Conservation (phyloP, 257 asterid species). For the Buddleja alternifolia region DNA sequence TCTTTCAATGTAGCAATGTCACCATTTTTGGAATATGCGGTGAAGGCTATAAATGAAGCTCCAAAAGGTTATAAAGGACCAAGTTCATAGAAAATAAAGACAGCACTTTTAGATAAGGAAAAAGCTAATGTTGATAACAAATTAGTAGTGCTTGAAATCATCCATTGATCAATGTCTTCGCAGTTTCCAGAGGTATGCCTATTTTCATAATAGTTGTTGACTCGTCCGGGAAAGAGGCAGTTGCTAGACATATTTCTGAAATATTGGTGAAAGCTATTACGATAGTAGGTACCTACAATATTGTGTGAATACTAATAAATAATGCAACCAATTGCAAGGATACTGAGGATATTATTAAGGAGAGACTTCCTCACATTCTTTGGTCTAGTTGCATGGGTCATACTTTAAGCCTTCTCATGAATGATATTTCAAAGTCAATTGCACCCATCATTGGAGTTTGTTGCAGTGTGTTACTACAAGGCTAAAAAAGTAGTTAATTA, state of each 20-base stretch:
- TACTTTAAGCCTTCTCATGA: constrained; percentile 3
- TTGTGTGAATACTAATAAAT: neutral
- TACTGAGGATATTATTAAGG: neutral
- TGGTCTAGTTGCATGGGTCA: constrained; percentile 16
- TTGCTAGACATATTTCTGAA: neutral
- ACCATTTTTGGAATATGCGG: no score
- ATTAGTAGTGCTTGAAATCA: neutral
- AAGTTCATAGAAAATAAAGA: constrained; percentile 2
- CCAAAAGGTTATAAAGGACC: constrained; percentile 21
- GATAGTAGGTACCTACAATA: neutral
- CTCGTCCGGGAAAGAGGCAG: neutral
- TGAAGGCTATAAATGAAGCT: no score
- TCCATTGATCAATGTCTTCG: neutral
- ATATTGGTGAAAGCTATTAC: neutral
- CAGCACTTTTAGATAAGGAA: neutral
- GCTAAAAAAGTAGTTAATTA: constrained; percentile 4
- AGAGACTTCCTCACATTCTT: neutral
- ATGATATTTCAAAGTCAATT: neutral
- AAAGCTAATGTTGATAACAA: neutral
- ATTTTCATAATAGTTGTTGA: neutral
- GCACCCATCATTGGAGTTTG: constrained; percentile 6
- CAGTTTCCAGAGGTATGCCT: neutral
- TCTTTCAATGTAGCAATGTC: neutral
- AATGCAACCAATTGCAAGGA: constrained; percentile 11
- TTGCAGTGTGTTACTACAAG: no score